Conservation (phyloP, 2,329 filamentous ascomycete species). For the Tolypocladium capitatum region DNA sequence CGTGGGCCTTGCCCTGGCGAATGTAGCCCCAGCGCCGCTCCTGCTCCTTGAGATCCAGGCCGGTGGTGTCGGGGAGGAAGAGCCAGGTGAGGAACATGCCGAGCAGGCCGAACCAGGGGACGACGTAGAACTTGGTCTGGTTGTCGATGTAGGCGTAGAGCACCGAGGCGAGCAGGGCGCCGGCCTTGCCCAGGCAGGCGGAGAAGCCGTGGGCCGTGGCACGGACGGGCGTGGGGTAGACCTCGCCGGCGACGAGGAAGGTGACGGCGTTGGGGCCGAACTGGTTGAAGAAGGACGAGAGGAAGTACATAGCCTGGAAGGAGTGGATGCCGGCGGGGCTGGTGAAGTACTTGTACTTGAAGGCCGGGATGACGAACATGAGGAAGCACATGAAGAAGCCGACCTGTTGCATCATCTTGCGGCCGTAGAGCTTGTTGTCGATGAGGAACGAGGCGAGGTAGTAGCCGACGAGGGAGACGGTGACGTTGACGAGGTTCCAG, state of each 20-base stretch:
- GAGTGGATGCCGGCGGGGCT: slow-evolving; percentile 55
- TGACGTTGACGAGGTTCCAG: slow-evolving; percentile 86
- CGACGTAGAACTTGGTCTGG: slow-evolving; percentile 76
- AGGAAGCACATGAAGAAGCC: slow-evolving; percentile 90
- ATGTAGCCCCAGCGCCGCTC: slow-evolving; percentile 89
- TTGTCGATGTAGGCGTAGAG: slow-evolving; percentile 91
- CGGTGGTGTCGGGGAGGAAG: slow-evolving; percentile 94
- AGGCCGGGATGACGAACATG: slow-evolving; percentile 83
- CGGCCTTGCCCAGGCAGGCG: slow-evolving; percentile 80
- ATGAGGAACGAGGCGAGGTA: slow-evolving; percentile 81
- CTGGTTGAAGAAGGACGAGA: slow-evolving; percentile 98
- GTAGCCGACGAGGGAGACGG: slow-evolving; percentile 76
- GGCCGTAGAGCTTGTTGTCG: slow-evolving; percentile 92
- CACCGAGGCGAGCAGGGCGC: slow-evolving; percentile 74
- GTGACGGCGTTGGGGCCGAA: slow-evolving; percentile 94
- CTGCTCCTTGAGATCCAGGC: slow-evolving; percentile 92
- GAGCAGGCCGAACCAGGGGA: slow-evolving; percentile 87
- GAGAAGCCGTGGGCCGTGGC: slow-evolving; percentile 90
- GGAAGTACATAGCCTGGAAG: slow-evolving; percentile 98
- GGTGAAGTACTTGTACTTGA: slow-evolving; percentile 77
- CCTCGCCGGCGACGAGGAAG: slow-evolving; percentile 90
- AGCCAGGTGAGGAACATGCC: slow-evolving; percentile 72
- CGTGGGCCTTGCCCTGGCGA: slow-evolving; percentile 57
- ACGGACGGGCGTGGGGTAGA: slow-evolving; percentile 89
- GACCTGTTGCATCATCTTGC: slow-evolving; percentile 91